These are phyloP conservation scores for Rhexocercosporidium sp. DNA, from an alignment of 2,329 filamentous ascomycete species.

Conservation along the genomic window DNA sequence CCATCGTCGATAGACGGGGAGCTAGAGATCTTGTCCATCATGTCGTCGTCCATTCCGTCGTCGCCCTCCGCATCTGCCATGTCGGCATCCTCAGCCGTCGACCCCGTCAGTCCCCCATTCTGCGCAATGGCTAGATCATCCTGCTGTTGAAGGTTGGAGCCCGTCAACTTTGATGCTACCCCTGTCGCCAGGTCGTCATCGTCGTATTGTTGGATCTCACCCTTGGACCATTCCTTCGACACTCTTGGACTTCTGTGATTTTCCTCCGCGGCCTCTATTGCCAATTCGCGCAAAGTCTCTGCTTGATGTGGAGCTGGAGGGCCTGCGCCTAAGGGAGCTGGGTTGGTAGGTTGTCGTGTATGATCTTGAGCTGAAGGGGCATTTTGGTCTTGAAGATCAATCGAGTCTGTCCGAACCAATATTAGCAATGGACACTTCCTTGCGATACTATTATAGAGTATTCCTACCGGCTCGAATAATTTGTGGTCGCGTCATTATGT, in stretches of 20 bases:
- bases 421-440: slow-evolving; percentile 33
- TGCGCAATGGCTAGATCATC: slow-evolving; percentile 65
- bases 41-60: slow-evolving; percentile 80
- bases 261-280: slow-evolving; percentile 77
- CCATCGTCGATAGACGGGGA: slow-evolving; percentile 99
- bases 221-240: slow-evolving; percentile 56
- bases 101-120: slow-evolving; percentile 59
- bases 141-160: slow-evolving; percentile 50
- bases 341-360: slow-evolving; percentile 58
- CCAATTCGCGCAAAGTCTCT: slow-evolving; percentile 79
- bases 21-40: slow-evolving; percentile 99
- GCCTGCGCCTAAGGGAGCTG: slow-evolving; percentile 56
- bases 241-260: slow-evolving; percentile 67
- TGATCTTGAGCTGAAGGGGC: slow-evolving; percentile 87
- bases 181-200: slow-evolving; percentile 51
- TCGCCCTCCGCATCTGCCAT: slow-evolving; percentile 71
- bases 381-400: slow-evolving; percentile 88
- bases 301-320: slow-evolving; percentile 76
- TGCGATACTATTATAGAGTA: slow-evolving; percentile 11
- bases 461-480: slow-evolving; percentile 60
- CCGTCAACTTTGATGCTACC: slow-evolving; percentile 48
- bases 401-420: slow-evolving; percentile 69
- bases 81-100: slow-evolving; percentile 63
- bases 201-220: slow-evolving; percentile 37
- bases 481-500: slow-evolving; percentile 58